Evolutionary conservation across 352 stramenopile species (phyloP), one percentile per base, ranked within the genome.

Genomic region (Globisporangium heterothallicum): DNA sequence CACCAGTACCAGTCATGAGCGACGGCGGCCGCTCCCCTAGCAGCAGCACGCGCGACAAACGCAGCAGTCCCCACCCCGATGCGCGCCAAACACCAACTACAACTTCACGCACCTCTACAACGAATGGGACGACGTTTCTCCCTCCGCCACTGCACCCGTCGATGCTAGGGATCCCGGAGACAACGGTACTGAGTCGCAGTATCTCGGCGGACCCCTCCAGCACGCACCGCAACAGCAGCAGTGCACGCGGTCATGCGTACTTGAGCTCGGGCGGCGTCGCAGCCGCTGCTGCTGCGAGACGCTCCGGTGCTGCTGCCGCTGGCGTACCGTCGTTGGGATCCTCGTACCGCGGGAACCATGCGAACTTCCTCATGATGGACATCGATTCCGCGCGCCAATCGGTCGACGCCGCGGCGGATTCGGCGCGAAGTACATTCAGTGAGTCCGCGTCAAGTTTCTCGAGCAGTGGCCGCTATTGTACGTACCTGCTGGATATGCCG

Each of bases 331-430:
- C 40, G 22, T 32, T 30, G n/a, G 22, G 27, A 14, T 46, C 42
- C 9, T 49, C 38, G 40, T 55, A 32, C 2, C 13, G 40, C 27
- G 24, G 14, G 2, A 35, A 24, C 29, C 59, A 69, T 32, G 64
- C 69, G 5, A 81, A 63, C 49, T 70, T 79, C 34, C 48, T 82
- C 3, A 76, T 80, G 70, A 76, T 70, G 60, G 73, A 82, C 32
- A 73, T 82, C 16, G 70, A 81, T 44, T 43, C 68, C 25, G 61
- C 70, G 6, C 60, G 68, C 16, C 65, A 66, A 55, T 73, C 70
- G 2, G 55, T 78, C 21, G 66, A 78, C 40, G 34, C 44, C 51
- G 71, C 46, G 63, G 63, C 41, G 9, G 58, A 61, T 48, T 55
- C 74, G 9, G 72, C 69, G 7, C 53, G 67, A 42, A 77, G 68